Evolutionary conservation across 305 asterid genomes (phyloP).

Genomic region (Fraxinus ornus): DNA sequence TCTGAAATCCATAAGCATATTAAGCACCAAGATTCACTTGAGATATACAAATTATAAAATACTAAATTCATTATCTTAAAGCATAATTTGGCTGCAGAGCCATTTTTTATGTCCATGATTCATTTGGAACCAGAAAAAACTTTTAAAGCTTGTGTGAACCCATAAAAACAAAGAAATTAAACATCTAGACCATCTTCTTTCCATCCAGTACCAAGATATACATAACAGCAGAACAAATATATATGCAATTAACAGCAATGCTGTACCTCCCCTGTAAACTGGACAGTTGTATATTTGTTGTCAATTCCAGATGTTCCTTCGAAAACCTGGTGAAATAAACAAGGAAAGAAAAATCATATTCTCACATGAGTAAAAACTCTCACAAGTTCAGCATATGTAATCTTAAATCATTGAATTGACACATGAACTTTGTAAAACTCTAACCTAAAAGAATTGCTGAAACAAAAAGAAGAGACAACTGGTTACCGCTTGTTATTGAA

Average conservation of each 20-base stretch:
- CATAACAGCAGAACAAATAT: background rate
- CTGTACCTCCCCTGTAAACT: slow-evolving; percentile 25
- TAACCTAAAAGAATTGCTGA: background rate
- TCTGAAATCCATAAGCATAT: background rate
- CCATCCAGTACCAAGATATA: background rate
- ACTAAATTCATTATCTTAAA: background rate
- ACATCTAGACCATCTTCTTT: background rate
- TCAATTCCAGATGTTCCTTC: slow-evolving; percentile 30
- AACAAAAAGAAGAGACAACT: background rate
- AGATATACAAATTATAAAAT: background rate
- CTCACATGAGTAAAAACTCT: background rate
- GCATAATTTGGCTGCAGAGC: background rate
- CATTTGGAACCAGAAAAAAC: background rate
- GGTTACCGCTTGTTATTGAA: background rate
- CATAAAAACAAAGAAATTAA: background rate
- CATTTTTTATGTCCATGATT: background rate
- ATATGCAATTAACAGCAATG: background rate
- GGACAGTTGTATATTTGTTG: slow-evolving; percentile 27
- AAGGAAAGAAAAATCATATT: background rate
- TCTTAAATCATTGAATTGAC: background rate
- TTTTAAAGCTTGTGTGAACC: background rate
- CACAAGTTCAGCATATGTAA: background rate
- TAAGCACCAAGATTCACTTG: background rate
- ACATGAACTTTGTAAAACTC: background rate
- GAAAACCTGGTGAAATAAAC: slow-evolving; percentile 18